Conservation (phyloP, 139 green algal species). For the Yamagishiella unicocca region DNA sequence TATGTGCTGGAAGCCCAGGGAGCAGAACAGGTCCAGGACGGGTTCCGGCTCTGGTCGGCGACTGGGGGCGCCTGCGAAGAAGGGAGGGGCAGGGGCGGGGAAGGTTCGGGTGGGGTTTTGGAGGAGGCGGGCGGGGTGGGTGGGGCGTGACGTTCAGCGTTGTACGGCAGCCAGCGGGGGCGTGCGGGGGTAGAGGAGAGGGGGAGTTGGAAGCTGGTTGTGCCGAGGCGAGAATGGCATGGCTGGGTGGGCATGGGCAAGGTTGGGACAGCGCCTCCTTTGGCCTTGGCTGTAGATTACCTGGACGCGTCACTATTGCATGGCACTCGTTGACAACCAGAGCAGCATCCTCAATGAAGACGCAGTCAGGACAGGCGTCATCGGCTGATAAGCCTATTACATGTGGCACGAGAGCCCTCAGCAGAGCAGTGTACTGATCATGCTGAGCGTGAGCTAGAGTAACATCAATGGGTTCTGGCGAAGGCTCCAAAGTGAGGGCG, state of each 20-base stretch:
- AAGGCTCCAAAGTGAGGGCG: constrained; percentile 20
- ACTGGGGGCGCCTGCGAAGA: constrained; percentile 12
- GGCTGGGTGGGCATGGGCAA: no score
- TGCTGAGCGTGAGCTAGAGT: constrained; percentile 23
- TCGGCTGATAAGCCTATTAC: constrained; percentile 35
- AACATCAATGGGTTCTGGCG: constrained; percentile 33
- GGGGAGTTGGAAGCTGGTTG: no score
- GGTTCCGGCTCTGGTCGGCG: constrained; percentile 26
- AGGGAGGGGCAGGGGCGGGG: background rate
- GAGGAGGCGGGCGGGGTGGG: no score
- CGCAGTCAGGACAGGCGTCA: constrained; percentile 45
- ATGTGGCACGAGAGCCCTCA: background rate
- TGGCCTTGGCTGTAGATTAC: no score
- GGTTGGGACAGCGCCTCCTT: no score
- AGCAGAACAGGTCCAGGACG: background rate
- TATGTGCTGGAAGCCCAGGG: background rate
- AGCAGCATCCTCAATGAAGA: constrained; percentile 50
- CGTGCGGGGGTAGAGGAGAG: no score
- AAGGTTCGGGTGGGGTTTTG: no score
- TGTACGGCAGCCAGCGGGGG: no score
- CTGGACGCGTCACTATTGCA: constrained; percentile 18
- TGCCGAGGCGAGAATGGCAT: no score
- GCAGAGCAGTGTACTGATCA: constrained; percentile 25
- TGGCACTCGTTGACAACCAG: background rate
- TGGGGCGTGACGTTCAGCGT: no score